Evolutionary conservation across 495 filamentous ascomycete genomes (phyloP).

Genomic region (Penicillium paradoxum): DNA sequence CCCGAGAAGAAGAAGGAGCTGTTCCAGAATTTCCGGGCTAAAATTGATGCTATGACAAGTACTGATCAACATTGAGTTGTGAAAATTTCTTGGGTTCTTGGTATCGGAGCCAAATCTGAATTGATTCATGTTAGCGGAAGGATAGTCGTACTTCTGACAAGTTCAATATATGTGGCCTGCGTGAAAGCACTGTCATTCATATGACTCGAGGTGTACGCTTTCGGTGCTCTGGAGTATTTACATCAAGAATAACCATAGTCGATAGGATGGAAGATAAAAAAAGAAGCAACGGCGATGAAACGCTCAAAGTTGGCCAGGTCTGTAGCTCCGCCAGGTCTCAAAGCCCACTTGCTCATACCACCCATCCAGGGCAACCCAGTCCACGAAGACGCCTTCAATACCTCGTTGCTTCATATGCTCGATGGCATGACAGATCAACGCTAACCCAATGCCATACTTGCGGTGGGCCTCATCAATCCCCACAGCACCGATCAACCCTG

Average conservation of each 20-base stretch:
- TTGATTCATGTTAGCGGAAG: no score
- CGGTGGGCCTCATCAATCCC: conserved; percentile 41
- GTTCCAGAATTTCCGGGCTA: conserved; percentile 27
- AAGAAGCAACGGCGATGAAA: neutral
- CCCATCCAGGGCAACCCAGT: conserved; percentile 46
- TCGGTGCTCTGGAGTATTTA: neutral
- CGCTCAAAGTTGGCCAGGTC: conserved; percentile 28
- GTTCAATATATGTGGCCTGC: no score
- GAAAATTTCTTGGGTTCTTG: neutral
- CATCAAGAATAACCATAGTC: neutral
- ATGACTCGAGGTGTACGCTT: neutral
- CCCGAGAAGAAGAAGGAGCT: conserved; percentile 28
- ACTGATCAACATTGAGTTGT: conserved; percentile 23
- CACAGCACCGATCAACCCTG: conserved; percentile 48
- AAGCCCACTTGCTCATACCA: conserved; percentile 51
- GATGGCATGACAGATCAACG: conserved; percentile 45
- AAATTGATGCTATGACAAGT: conserved; percentile 25
- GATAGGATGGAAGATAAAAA: neutral
- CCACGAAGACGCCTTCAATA: conserved; percentile 46
- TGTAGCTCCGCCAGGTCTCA: conserved; percentile 40
- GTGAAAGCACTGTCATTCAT: neutral
- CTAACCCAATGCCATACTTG: conserved; percentile 42
- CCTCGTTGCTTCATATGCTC: conserved; percentile 45
- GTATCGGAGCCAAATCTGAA: no score
- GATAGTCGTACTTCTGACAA: no score